Evolutionary conservation across 1,139 yeast species (phyloP).

Genomic region (Hansenula anomala): DNA sequence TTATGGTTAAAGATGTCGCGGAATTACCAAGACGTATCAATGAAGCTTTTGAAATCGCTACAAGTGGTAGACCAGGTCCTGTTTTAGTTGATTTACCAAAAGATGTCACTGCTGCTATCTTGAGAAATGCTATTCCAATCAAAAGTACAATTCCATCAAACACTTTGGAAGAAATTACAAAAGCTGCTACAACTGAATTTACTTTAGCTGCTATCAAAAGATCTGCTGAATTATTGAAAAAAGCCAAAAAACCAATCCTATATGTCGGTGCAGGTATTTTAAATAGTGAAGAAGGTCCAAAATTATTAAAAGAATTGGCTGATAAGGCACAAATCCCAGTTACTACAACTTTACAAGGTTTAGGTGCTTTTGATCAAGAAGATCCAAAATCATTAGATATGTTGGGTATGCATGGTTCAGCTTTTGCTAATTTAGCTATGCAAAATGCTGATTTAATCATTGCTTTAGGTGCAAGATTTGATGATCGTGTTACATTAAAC

Average conservation of each 20-base stretch:
- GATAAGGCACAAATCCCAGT: slow-evolving; percentile 93
- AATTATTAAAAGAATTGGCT: slow-evolving; percentile 71
- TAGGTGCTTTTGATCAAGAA: slow-evolving; percentile 91
- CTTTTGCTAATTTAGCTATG: slow-evolving; percentile 90
- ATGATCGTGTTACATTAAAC: slow-evolving; percentile 94
- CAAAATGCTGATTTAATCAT: slow-evolving; percentile 90
- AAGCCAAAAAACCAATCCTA: slow-evolving; percentile 81
- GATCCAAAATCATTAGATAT: slow-evolving; percentile 89
- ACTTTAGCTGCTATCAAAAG: slow-evolving; percentile 70
- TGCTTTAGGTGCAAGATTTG: slow-evolving; percentile 96
- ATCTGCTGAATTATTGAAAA: slow-evolving; percentile 73
- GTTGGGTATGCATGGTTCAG: slow-evolving; percentile 98
- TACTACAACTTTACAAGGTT: slow-evolving; percentile 89
- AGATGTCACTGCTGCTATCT: slow-evolving; percentile 91
- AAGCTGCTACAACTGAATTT: slow-evolving; percentile 69
- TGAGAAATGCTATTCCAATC: slow-evolving; percentile 84
- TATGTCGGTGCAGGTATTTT: slow-evolving; percentile 92
- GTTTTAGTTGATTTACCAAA: slow-evolving; percentile 96
- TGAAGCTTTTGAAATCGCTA: slow-evolving; percentile 97
- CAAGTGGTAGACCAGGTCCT: slow-evolving; percentile 96
- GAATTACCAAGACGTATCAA: slow-evolving; percentile 94
- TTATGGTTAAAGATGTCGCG: slow-evolving; percentile 92
- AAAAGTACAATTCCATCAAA: slow-evolving; percentile 80
- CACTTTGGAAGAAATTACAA: slow-evolving; percentile 67
- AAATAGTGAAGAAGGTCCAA: slow-evolving; percentile 78